Percentiles rank a stretch among this genome's conserved stretches.
phyloP scores from a whole-genome alignment of 2,329 filamentous ascomycete genomes.

The Trichoderma afroharzianum region DNA sequence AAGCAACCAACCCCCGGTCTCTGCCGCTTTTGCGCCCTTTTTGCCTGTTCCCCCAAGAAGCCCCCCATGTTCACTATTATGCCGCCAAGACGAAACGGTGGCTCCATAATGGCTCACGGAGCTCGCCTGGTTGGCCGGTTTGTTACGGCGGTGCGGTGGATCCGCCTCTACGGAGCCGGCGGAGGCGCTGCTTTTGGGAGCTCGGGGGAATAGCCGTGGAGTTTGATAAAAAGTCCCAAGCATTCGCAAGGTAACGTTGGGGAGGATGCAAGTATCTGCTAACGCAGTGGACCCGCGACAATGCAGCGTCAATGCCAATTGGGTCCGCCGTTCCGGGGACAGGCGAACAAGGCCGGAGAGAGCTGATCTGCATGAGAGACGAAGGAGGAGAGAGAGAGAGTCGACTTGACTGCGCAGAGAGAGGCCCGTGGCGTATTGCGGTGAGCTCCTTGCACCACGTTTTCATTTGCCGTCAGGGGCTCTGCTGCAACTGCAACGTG shows the following conservation, averaged over 20 bases:
- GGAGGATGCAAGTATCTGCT: constrained; percentile 10
- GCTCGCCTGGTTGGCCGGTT: constrained; percentile 9
- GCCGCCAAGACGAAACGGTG: constrained; percentile 15
- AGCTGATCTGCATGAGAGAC: not conserved
- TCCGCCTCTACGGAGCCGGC: constrained; percentile 5
- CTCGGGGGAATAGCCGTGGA: not conserved
- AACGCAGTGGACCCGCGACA: not conserved
- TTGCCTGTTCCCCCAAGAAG: not conserved
- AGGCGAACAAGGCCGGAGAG: not conserved
- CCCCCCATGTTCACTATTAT: not conserved
- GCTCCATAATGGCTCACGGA: constrained; percentile 2
- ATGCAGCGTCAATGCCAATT: not conserved
- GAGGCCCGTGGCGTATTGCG: not conserved
- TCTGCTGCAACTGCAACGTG: constrained; percentile 4
- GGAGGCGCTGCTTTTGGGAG: constrained; percentile 15
- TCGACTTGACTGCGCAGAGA: not conserved
- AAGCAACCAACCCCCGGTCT: not conserved
- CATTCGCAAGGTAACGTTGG: not conserved
- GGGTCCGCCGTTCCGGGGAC: not conserved
- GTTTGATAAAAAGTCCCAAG: constrained; percentile 11
- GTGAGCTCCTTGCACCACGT: not conserved
- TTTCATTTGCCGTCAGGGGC: not conserved
- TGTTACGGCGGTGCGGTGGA: constrained; percentile 10
- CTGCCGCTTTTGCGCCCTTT: constrained; percentile 7
- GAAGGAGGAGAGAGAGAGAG: not conserved